Percentiles rank a stretch among this genome's conserved stretches.
Evolutionary conservation across 305 asterid species (phyloP).

Genomic region (Withania somnifera): DNA sequence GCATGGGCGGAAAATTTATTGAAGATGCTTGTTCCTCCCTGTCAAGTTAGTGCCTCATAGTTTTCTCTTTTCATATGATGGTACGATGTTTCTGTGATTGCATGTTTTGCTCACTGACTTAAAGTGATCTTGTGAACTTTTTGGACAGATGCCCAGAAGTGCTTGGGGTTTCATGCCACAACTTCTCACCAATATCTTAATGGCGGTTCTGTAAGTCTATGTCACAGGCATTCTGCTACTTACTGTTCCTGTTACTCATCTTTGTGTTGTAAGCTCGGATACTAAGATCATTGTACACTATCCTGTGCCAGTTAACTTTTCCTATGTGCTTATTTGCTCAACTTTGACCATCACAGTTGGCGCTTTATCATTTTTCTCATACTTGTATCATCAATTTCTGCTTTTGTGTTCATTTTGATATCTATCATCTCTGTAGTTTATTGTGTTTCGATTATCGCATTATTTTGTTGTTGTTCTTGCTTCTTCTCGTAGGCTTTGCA

Average conservation of each 20-base stretch:
- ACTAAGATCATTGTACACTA: not conserved
- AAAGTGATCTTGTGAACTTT: not conserved
- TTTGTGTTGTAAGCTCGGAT: not conserved
- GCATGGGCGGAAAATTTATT: not conserved
- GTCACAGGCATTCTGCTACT: not conserved
- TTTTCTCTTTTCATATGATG: conserved; percentile 9
- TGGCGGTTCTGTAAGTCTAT: not conserved
- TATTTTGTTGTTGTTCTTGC: too few species aligned
- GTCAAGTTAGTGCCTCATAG: conserved; percentile 4
- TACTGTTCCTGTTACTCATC: not conserved
- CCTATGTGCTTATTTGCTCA: not conserved
- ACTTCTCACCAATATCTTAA: conserved; percentile 1
- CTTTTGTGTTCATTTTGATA: not conserved
- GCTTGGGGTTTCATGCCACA: not conserved
- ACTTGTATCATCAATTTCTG: not conserved
- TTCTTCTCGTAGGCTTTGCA: too few species aligned
- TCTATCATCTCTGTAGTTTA: too few species aligned
- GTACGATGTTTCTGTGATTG: not conserved
- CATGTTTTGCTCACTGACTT: not conserved
- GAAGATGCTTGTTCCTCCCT: conserved; percentile 1
- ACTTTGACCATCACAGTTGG: not conserved
- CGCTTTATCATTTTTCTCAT: not conserved
- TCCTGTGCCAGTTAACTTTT: not conserved
- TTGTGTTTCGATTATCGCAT: too few species aligned
- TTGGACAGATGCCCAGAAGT: not conserved